Conservation (phyloP, 805 yeast species). For the Jamesozyma spencerorum region DNA sequence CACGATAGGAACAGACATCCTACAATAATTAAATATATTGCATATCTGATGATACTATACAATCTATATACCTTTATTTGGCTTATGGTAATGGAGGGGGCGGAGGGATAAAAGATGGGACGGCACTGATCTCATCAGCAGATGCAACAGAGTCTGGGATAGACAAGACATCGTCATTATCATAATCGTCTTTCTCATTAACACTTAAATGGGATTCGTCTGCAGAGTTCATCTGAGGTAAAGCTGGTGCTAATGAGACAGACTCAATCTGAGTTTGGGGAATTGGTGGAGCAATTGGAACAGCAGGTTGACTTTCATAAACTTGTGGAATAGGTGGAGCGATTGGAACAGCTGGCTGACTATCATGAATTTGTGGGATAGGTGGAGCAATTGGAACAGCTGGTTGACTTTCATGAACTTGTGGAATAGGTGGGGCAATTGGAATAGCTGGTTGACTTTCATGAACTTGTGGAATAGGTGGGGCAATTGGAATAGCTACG, state of each 20-base stretch:
- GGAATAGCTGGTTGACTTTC: slow-evolving; percentile 29
- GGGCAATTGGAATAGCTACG: slow-evolving; percentile 17
- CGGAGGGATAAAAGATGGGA: slow-evolving; percentile 24
- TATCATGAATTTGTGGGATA: slow-evolving; percentile 2
- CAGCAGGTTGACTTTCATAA: slow-evolving; percentile 4
- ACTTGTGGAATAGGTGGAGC: slow-evolving; percentile 36
- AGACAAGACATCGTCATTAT: slow-evolving; percentile 26
- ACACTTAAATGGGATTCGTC: neutral
- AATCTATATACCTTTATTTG: neutral
- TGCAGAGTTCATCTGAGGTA: slow-evolving; percentile 4
- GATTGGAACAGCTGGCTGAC: slow-evolving; percentile 29
- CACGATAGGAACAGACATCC: too few species aligned
- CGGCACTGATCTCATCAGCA: slow-evolving; percentile 12
- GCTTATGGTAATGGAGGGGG: slow-evolving; percentile 26
- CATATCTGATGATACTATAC: too few species aligned
- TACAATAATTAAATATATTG: too few species aligned
- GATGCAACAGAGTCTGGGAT: slow-evolving; percentile 31
- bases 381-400: slow-evolving; percentile 24
- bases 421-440: slow-evolving; percentile 37
- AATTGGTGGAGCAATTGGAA: slow-evolving; percentile 5
- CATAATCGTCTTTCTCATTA: neutral
- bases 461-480: neutral
- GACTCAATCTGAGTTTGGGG: slow-evolving; percentile 1
- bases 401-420: slow-evolving; percentile 3
- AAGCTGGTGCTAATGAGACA: slow-evolving; percentile 6